phyloP scores from a whole-genome alignment of 2,329 filamentous ascomycete genomes.

The Ceratocystis smalleyi region DNA sequence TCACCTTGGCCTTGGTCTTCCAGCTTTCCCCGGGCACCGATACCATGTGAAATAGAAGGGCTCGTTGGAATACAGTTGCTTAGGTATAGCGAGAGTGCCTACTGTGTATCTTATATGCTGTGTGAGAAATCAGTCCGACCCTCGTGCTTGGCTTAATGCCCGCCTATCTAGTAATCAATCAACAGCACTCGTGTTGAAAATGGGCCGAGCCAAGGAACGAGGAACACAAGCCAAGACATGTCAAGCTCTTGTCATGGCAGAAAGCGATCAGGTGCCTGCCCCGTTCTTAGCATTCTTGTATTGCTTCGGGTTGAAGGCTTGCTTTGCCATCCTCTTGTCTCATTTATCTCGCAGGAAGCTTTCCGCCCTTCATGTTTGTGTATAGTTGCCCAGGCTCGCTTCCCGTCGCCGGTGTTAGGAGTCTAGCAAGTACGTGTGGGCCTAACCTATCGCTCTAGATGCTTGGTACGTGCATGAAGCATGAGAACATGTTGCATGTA shows the following conservation, averaged over 20 bases:
- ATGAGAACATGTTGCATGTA: too few species aligned
- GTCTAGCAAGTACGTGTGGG: neutral
- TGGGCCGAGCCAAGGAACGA: neutral
- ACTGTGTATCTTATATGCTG: too few species aligned
- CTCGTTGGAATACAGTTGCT: too few species aligned
- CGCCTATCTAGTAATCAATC: slow-evolving; percentile 1
- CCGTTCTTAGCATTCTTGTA: neutral
- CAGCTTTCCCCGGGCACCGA: neutral
- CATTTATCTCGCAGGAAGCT: neutral
- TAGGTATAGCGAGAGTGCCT: too few species aligned
- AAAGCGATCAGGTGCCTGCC: neutral
- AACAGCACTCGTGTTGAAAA: slow-evolving; percentile 1
- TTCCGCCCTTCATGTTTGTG: neutral
- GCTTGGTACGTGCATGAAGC: neutral
- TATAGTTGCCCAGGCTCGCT: neutral
- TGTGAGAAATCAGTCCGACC: neutral
- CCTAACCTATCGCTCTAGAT: neutral
- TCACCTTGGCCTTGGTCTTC: neutral
- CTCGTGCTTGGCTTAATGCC: neutral
- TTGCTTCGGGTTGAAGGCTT: neutral
- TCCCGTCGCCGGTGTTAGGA: neutral
- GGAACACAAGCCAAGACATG: neutral
- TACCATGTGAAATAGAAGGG: too few species aligned
- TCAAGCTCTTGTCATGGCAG: neutral
- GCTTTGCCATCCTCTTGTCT: neutral